Evolutionary conservation across 202 grass and related monocot species (phyloP), one percentile per base, ranked within the genome.

Genomic region (Cymbopogon flexuosus): DNA sequence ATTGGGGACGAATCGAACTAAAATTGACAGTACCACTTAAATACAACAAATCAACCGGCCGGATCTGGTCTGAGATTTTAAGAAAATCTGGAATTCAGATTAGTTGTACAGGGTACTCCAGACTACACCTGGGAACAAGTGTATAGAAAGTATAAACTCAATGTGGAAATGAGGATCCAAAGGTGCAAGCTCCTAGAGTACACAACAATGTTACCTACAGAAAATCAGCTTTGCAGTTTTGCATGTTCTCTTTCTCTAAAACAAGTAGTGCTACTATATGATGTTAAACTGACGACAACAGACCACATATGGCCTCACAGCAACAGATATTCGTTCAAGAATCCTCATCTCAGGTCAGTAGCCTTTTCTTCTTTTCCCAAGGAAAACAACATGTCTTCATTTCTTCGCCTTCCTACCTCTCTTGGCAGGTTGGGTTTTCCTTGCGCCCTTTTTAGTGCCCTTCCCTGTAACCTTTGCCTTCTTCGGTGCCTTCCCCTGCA

Each of bases 381-480:
- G 13, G 12, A 30, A 47, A 71, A 30, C 3, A 47, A 16, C 42
- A 22, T 21, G 42, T 5, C 24, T 40, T 83, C 83, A 92, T 88
- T 94, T 97, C 81, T 84, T 94, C 6, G 68, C 68, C 87, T 97
- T 94, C 78, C 79, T 94, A 54, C 83, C 84, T 90, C 88, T 86
- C 81, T 90, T 92, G 0, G 75, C 68, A 40, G 80, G 56, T 78
- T 88, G 87, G 16, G 85, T 84, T 79, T 94, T 97, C 75, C 81
- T 88, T 15, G 62, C 10, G 12, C 77, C 89, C 83, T 90, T 94
- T 73, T 87, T 94, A 68, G 75, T 45, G 16, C 79, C 45, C 79
- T 81, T 90, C 13, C 30, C 72, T 15, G 83, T 59, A 79, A 76
- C 87, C 84, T 92, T 94, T 2, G 79, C 88, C 76, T 97, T 97